phyloP scores from a whole-genome alignment of 202 grass and related monocot genomes.

The Eragrostis tef region DNA sequence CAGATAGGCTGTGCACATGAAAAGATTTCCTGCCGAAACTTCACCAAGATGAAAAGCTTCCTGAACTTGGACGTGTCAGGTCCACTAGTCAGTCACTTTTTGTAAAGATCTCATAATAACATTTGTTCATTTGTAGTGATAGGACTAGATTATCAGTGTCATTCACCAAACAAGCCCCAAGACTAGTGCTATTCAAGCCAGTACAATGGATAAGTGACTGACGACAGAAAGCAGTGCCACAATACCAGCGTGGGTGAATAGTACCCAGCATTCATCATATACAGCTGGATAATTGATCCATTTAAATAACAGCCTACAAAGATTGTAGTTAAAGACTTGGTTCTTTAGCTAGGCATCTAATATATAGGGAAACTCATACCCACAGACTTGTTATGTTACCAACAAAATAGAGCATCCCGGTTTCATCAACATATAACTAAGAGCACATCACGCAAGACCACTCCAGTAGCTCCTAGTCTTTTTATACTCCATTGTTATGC shows the following conservation, averaged over 20 bases:
- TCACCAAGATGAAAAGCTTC: neutral
- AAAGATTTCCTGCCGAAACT: neutral
- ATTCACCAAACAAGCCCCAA: neutral
- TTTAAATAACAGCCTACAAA: slow-evolving; percentile 39
- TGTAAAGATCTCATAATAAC: neutral
- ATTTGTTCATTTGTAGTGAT: slow-evolving; percentile 2
- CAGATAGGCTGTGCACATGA: neutral
- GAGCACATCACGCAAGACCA: neutral
- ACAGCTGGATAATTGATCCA: slow-evolving; percentile 28
- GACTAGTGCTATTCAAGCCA: neutral
- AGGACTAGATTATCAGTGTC: neutral
- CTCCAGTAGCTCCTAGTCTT: neutral
- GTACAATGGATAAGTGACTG: slow-evolving; percentile 13
- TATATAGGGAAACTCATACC: slow-evolving; percentile 10
- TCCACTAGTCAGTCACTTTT: neutral
- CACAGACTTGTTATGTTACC: slow-evolving; percentile 10
- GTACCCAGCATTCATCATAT: slow-evolving; percentile 19
- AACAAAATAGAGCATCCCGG: slow-evolving; percentile 29
- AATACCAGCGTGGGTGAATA: slow-evolving; percentile 32
- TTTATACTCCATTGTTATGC: slow-evolving; percentile 9
- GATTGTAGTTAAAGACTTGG: slow-evolving; percentile 19
- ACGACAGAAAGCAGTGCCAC: slow-evolving; percentile 18
- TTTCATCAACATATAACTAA: slow-evolving; percentile 22
- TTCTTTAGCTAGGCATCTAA: slow-evolving; percentile 34
- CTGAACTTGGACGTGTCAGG: slow-evolving; percentile 7